Conservation (phyloP, 2,329 filamentous ascomycete species). For the Aspergillus hiratsukae region DNA sequence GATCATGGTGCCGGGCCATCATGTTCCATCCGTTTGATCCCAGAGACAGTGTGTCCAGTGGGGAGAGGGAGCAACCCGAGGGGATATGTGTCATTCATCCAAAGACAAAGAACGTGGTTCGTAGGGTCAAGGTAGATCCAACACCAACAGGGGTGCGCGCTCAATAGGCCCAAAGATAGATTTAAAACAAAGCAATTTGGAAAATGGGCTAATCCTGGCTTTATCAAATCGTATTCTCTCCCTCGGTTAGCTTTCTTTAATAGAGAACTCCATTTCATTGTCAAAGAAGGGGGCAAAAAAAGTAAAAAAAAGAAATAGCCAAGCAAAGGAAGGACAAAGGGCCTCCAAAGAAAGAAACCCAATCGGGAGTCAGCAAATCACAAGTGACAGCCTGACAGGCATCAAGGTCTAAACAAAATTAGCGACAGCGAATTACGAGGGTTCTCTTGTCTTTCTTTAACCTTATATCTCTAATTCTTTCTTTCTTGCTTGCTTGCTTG, state of each 20-base stretch:
- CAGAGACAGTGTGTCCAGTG: neutral
- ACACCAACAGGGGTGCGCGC: constrained; percentile 3
- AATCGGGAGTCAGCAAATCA: neutral
- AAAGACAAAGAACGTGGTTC: constrained; percentile 2
- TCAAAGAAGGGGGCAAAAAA: constrained; percentile 15
- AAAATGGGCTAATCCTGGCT: constrained; percentile 15
- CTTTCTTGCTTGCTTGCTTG: constrained; percentile 11
- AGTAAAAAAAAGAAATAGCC: constrained; percentile 2
- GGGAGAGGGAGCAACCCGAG: neutral
- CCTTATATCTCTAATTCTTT: constrained; percentile 14
- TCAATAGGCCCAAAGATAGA: constrained; percentile 10
- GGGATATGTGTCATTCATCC: constrained; percentile 4
- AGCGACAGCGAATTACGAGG: constrained; percentile 1
- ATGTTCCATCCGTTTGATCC: constrained; percentile 1
- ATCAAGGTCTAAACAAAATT: too few relatives aligned
- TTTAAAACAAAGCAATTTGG: constrained; percentile 17
- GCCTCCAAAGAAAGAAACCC: neutral
- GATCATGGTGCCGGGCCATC: neutral
- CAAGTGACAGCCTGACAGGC: neutral
- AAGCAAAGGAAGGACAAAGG: constrained; percentile 5
- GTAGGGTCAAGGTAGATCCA: constrained; percentile 2
- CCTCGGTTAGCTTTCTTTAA: constrained; percentile 19
- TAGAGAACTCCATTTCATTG: constrained; percentile 13
- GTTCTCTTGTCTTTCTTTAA: constrained; percentile 9
- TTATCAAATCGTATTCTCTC: constrained; percentile 10